Base-by-base conservation (phyloP, 2,329 filamentous ascomycete species). In the Zymoseptoria pseudotritici region DNA sequence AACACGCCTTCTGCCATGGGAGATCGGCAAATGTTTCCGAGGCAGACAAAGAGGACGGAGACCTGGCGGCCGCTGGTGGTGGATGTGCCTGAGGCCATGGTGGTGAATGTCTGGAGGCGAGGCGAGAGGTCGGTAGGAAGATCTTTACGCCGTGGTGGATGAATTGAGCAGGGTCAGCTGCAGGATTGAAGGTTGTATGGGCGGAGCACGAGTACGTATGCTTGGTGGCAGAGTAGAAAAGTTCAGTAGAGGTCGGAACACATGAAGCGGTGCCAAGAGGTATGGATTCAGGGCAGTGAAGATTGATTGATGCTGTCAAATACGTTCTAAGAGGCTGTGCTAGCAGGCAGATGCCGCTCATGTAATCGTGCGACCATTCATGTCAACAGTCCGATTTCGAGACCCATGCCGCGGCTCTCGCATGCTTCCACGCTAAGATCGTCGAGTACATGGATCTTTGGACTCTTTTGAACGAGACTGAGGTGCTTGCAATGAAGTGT, bases 1-100 rank as follows among this genome's bases (percentile, higher is more conserved):
- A 99, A 97, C 65, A 96, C 89, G 55, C 90, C 94, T 79, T 97
- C 93, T 53, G 92, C 91, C 94, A 99, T 97, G 31, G 94, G 90
- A 7, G 91, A 96, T 62, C 85, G 83, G 71, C 83, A 99, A 71
- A 97, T 97, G 76, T 99, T 99, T 74, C 94, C 94, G 36, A 97
- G 82, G 77, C 94, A 99, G 68, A 97, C 93, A 73, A 97, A 97
- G 56, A 97, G 84, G 46, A 97, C 88, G 2, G 87, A 91, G 58
- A 90, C 71, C 67, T 72, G 70, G 53, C 69, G 70, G 31, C 65
- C 63, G 22, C 69, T 61, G 26, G 64, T 46, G 60, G 64, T 57
- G 52, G 58, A 53, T 21, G 31, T 58, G 24, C 31, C 59, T 51
- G 60, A 50, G 53, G 63, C 54, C 53, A 57, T 65, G 55, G 31